phyloP scores from a whole-genome alignment of 257 asterid species.

The Asclepias syriaca region DNA sequence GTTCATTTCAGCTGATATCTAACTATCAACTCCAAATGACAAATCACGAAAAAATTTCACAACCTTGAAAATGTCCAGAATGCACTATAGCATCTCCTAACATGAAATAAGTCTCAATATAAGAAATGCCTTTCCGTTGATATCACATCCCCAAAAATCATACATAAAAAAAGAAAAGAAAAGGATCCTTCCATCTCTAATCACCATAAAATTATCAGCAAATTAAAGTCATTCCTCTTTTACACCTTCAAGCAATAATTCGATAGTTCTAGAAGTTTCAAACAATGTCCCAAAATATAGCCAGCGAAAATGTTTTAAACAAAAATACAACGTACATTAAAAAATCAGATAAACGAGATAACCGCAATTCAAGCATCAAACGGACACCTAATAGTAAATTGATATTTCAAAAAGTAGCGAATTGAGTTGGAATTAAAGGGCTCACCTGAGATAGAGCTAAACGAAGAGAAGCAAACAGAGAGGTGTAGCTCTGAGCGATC shows the following conservation, averaged over 20 bases:
- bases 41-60: neutral
- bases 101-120: neutral
- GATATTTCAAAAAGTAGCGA: neutral
- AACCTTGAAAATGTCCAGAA: neutral
- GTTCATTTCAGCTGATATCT: neutral
- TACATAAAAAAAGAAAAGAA: neutral
- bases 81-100: neutral
- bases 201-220: neutral
- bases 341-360: neutral
- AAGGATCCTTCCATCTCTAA: neutral
- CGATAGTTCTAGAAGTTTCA: neutral
- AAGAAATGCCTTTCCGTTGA: neutral
- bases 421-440: neutral
- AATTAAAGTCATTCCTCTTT: neutral
- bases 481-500: slow-evolving; percentile 73
- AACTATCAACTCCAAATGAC: neutral
- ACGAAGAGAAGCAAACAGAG: slow-evolving; percentile 78
- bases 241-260: neutral
- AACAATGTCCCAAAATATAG: neutral
- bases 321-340: neutral
- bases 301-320: neutral
- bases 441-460: slow-evolving; percentile 63
- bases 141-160: neutral
- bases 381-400: neutral
- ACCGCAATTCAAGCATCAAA: neutral